Evolutionary conservation across 768 basidiomycete genomes (phyloP).

Genomic region (Leucosporidium scottii): DNA sequence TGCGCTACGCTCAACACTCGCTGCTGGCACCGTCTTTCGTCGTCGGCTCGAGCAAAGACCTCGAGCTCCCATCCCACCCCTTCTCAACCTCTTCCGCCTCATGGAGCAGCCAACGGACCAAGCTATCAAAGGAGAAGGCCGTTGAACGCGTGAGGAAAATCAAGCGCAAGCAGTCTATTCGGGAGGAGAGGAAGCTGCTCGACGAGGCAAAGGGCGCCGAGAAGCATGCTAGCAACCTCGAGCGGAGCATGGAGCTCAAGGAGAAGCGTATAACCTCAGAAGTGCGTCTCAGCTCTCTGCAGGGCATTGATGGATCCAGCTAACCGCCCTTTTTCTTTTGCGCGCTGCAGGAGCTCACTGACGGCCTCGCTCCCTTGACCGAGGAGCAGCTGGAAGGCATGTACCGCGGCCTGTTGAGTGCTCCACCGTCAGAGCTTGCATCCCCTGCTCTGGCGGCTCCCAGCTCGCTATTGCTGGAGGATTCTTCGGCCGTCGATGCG

Average conservation of each 20-base stretch:
- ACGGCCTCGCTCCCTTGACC: slow-evolving; percentile 34
- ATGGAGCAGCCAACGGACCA: not conserved
- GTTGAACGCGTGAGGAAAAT: slow-evolving; percentile 20
- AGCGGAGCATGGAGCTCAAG: not conserved
- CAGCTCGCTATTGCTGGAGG: not conserved
- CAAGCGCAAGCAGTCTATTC: slow-evolving; percentile 20
- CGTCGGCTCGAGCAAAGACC: not conserved
- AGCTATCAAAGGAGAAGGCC: slow-evolving; percentile 12
- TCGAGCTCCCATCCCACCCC: not conserved
- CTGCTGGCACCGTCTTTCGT: not conserved
- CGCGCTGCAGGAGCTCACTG: slow-evolving; percentile 19
- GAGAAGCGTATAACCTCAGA: slow-evolving; percentile 4
- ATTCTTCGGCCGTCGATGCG: slow-evolving; percentile 21
- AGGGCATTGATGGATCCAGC: not conserved
- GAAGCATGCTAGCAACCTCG: not conserved
- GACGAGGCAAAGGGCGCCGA: not conserved
- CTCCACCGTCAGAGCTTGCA: slow-evolving; percentile 21
- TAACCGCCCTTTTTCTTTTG: too few species aligned
- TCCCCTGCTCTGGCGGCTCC: slow-evolving; percentile 9
- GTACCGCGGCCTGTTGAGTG: slow-evolving; percentile 46
- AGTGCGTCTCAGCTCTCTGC: not conserved
- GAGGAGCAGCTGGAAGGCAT: slow-evolving; percentile 46
- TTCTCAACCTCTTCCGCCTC: not conserved
- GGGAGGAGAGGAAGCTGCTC: not conserved
- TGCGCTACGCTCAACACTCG: not conserved